Conservation (phyloP, 2,329 filamentous ascomycete genomes). For the Fusarium agapanthi region DNA sequence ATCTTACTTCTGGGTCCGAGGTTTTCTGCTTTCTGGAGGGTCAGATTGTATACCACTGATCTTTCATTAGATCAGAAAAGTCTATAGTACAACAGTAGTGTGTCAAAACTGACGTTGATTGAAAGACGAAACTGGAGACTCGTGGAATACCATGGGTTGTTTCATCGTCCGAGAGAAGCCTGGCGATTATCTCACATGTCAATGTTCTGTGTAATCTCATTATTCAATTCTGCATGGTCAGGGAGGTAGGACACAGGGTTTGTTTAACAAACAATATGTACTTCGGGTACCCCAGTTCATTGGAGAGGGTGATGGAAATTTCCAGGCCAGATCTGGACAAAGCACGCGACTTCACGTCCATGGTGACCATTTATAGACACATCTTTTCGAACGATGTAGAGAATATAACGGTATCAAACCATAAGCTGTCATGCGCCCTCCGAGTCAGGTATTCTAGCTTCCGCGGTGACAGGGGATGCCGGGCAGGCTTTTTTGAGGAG, state of each 20-base stretch:
- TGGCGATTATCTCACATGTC: background rate
- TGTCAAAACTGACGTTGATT: background rate
- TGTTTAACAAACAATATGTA: background rate
- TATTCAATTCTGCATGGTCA: background rate
- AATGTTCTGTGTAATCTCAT: background rate
- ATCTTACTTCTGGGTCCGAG: background rate
- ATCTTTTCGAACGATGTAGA: background rate
- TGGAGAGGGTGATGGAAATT: background rate
- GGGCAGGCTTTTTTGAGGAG: conserved; percentile 2
- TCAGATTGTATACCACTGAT: background rate
- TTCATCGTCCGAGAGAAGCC: background rate
- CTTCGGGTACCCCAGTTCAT: background rate
- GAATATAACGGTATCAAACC: background rate
- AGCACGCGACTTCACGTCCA: background rate
- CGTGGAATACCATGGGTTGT: background rate
- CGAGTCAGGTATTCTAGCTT: conserved; percentile 5
- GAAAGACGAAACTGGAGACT: background rate
- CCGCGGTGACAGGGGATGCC: background rate
- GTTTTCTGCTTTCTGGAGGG: background rate
- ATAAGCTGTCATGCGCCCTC: background rate
- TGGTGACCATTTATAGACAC: background rate
- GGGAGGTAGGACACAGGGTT: background rate
- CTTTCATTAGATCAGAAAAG: background rate
- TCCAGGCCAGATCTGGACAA: background rate
- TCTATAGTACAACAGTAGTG: background rate